phyloP scores from a whole-genome alignment of 371 early-diverging fungal genomes.

The Mucor velutinosus region DNA sequence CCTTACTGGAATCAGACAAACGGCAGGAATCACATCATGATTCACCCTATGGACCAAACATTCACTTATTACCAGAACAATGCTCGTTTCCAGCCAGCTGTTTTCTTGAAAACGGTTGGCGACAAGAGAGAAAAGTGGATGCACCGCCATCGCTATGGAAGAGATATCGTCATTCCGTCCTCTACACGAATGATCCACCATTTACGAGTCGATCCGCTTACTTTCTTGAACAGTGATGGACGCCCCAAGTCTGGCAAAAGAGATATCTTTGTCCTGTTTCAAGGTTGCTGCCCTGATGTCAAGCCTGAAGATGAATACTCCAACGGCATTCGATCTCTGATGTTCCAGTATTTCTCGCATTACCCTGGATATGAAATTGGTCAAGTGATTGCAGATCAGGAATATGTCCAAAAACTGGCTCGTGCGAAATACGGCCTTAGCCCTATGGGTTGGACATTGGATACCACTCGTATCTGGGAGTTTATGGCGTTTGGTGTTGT shows the following conservation, averaged over 20 bases:
- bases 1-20: conserved; percentile 56
- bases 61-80: conserved; percentile 49
- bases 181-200: conserved; percentile 52
- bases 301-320: conserved; percentile 51
- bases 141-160: conserved; percentile 44
- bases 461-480: conserved; percentile 61
- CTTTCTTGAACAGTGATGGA: conserved; percentile 37
- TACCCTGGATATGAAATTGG: conserved; percentile 54
- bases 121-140: conserved; percentile 48
- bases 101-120: conserved; percentile 55
- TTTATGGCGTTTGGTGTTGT: conserved; percentile 63
- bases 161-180: conserved; percentile 60
- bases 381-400: conserved; percentile 34
- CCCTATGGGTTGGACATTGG: conserved; percentile 62
- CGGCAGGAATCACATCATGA: conserved; percentile 55
- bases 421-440: conserved; percentile 54
- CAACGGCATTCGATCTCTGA: conserved; percentile 53
- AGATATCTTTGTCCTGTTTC: conserved; percentile 52
- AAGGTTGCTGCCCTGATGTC: conserved; percentile 49
- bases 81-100: conserved; percentile 46
- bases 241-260: conserved; percentile 41
- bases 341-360: conserved; percentile 42
- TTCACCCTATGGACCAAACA: conserved; percentile 58
- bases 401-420: conserved; percentile 45
- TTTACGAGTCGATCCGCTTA: conserved; percentile 29